Evolutionary conservation across 805 yeast genomes (phyloP), one percentile per base, ranked within the genome.

Genomic region (Lipomyces lipofer): DNA sequence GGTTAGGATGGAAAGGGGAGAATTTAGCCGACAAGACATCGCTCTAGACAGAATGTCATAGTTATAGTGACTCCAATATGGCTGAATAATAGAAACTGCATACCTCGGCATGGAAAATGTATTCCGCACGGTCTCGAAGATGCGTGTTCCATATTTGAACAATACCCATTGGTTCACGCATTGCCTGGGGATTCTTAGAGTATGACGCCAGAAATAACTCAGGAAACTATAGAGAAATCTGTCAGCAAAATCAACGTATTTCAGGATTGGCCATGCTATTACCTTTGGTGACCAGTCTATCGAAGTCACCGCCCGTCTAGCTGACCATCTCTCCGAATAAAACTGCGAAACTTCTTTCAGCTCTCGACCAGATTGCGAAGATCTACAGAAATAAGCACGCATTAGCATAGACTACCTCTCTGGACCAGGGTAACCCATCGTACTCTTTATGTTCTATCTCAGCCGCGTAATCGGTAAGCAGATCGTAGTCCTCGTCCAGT

Each of bases 1-100:
- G 67, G 27, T 69, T 67, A 3, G 75, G 67, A 42, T 71, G 68
- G 24, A 66, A 63, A 10, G 70, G 70, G 25, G 80, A 79, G 56
- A 79, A 78, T 38, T 65, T 65, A 17, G 78, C 69, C 1, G 59
- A 44, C n/a, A 72, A 58, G 12, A 80, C 72, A 5, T 72, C 69
- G 15, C 80, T 69, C n/a, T 56, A 25, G 17, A 12, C 19, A 3
- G 17, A n/a, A n/a, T n/a, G n/a, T n/a, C n/a, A n/a, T n/a, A n/a
- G n/a, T n/a, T n/a, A n/a, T n/a, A n/a, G n/a, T n/a, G n/a, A n/a
- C n/a, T n/a, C n/a, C n/a, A n/a, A n/a, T n/a, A n/a, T n/a, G n/a
- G n/a, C n/a, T n/a, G 21, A 4, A 13, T 15, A 33, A 24, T n/a
- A 5, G 12, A 17, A 19, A n/a, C 13, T 8, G 19, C 46, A 17